Evolutionary conservation across 2,329 filamentous ascomycete genomes (phyloP), one percentile per base, ranked within the genome.

Genomic region (Cercospora sp.): DNA sequence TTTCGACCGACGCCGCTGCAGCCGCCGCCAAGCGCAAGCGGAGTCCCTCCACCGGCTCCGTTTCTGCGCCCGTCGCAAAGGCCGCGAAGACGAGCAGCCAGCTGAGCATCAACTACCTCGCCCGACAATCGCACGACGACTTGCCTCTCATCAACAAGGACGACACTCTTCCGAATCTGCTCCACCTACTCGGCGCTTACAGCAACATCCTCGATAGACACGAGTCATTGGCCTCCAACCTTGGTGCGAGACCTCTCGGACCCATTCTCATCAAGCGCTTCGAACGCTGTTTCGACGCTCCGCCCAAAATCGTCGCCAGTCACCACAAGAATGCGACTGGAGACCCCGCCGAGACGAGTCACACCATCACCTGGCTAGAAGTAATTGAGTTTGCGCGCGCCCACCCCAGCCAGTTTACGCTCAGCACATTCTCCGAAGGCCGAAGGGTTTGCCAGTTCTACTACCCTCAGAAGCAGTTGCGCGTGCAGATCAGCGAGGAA

Each of bases 401-500:
- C 71, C 93, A 93, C 70, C 91, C 92, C 0, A 86, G 88, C 72
- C 91, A 94, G 65, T 95, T 96, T 79, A 86, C 87, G 36, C 81
- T 96, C 62, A 88, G 87, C 64, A 88, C 91, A 66, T 86, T 87
- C 69, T 84, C 87, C 55, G 90, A 91, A 72, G 90, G 91, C 20
- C 82, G 87, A 63, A 87, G 90, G 58, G 88, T 90, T 63, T 96
- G 93, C 76, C 91, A 92, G 70, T 95, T 96, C 78, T 88, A 89
- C 75, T 79, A 79, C 60, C 77, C 78, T 31, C 89, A 92, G 71
- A 93, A 93, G 76, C 91, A 93, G 69, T 86, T 90, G 72, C 87
- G 91, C 59, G 90, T 96, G 8, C 92, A 96, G 80, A 94, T 97
- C 69, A 89, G 88, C 18, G 92, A 96, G 78, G 92, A 96, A 77